A percentile compares a stretch with the other conserved stretches of the same genome.
Evolutionary conservation across 805 yeast species (phyloP).

Genomic region (Spathaspora hagerdaliae): DNA sequence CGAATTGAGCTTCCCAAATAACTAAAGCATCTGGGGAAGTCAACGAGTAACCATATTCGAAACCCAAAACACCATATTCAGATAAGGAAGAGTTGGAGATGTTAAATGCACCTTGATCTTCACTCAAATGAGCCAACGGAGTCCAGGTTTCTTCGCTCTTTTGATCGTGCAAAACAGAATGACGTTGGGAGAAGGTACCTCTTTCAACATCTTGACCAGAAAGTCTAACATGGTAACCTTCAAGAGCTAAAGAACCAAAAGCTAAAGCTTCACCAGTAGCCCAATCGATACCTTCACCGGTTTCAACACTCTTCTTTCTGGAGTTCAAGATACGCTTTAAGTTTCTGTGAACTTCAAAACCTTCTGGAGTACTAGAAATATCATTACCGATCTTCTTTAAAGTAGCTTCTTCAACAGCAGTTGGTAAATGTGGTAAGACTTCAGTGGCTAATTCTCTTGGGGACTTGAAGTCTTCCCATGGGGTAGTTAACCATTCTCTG

Average conservation of each 20-base stretch:
- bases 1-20: conserved; percentile 99
- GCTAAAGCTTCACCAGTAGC: conserved; percentile 99
- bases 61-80: conserved; percentile 99
- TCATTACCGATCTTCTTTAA: conserved; percentile 75
- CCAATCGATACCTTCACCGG: conserved; percentile 97
- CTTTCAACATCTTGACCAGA: conserved; percentile 99
- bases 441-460: conserved; percentile 96
- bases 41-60: conserved; percentile 97
- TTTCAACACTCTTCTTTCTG: conserved; percentile 81
- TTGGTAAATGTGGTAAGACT: conserved; percentile 92
- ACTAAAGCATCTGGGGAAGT: conserved; percentile 96
- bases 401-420: conserved; percentile 71
- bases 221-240: conserved; percentile 94
- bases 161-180: conserved; percentile 97
- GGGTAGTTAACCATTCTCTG: conserved; percentile 97
- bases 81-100: conserved; percentile 94
- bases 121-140: conserved; percentile 77
- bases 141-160: conserved; percentile 75
- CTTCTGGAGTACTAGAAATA: conserved; percentile 81
- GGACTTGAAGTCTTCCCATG: conserved; percentile 98
- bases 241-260: conserved; percentile 84
- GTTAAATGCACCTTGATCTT: conserved; percentile 79
- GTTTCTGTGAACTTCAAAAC: conserved; percentile 89
- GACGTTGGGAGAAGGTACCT: conserved; percentile 99
- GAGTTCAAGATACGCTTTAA: conserved; percentile 87